Conservation (phyloP, 2,329 filamentous ascomycete species). For the Ophidiomyces ophidiicola region DNA sequence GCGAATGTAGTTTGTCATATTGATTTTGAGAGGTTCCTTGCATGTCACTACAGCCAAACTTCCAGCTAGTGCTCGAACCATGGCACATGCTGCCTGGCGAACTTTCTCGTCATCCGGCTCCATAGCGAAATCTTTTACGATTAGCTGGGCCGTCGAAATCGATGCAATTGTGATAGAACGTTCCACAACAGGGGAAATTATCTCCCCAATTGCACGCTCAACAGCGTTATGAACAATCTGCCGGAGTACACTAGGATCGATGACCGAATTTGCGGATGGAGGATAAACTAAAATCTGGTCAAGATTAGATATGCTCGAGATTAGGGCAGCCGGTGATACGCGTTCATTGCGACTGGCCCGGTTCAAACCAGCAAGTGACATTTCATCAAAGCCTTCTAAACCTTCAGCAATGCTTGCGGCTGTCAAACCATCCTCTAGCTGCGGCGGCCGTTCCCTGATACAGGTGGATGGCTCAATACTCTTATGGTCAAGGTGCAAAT, state of each 20-base stretch:
- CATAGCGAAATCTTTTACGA: slow-evolving; percentile 90
- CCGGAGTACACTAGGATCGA: slow-evolving; percentile 54
- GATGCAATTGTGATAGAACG: slow-evolving; percentile 95
- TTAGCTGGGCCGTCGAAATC: slow-evolving; percentile 89
- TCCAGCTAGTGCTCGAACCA: slow-evolving; percentile 89
- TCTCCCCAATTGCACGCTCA: slow-evolving; percentile 82
- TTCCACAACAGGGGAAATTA: slow-evolving; percentile 94
- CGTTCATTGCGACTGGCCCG: slow-evolving; percentile 56
- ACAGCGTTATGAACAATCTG: slow-evolving; percentile 75
- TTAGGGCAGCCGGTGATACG: slow-evolving; percentile 64
- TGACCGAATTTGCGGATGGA: slow-evolving; percentile 61
- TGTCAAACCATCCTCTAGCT: slow-evolving; percentile 44
- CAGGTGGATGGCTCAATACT: slow-evolving; percentile 75
- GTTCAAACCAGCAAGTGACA: slow-evolving; percentile 63
- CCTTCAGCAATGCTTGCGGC: slow-evolving; percentile 51
- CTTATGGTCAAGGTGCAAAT: slow-evolving; percentile 82
- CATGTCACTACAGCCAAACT: slow-evolving; percentile 94
- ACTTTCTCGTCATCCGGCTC: slow-evolving; percentile 82
- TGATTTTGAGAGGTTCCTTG: slow-evolving; percentile 90
- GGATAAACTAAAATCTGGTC: slow-evolving; percentile 68
- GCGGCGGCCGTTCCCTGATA: slow-evolving; percentile 62
- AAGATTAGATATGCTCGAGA: slow-evolving; percentile 72
- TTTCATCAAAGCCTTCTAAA: slow-evolving; percentile 69
- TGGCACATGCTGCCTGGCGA: slow-evolving; percentile 73
- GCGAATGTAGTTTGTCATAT: slow-evolving; percentile 96